Evolutionary conservation across 2,329 filamentous ascomycete genomes (phyloP), one percentile per base, ranked within the genome.

Genomic region (Cadophora malorum): DNA sequence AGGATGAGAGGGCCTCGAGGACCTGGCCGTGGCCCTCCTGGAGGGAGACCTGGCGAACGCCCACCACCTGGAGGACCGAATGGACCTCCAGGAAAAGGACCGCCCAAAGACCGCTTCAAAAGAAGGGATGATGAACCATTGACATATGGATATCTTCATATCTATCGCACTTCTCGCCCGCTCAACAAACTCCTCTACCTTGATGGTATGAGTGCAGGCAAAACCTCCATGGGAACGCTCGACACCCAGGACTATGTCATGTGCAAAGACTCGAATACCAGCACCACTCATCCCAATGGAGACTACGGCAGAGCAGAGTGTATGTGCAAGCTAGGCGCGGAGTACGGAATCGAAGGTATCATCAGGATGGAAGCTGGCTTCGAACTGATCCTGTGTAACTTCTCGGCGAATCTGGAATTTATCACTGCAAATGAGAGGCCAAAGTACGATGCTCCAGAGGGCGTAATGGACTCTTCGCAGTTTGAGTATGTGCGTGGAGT

Each of bases 291-390:
- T 50, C 53, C 47, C 14, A 10, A 12, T 1, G 80, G 79, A 55
- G 89, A 92, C 64, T 72, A 69, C 5, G 76, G 78, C 1, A 85
- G 90, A 7, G 89, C 88, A 0, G 60, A 72, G 0, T 80, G 81
- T 0, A 78, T 91, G 1, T 93, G 91, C 76, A 77, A 82, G 0
- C 72, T 90, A 10, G 82, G 85, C 10, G 77, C 55, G 67, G 77
- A 73, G 64, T 86, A 76, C 89, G 85, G 85, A 10, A 81, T 91
- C n/a, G 86, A 91, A 72, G 89, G 88, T 0, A 81, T 91, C 25
- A 78, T 92, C 1, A 84, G 90, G 12, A 89, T 89, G 83, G 90
- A 93, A 74, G 83, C 84, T 21, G 90, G 90, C 0, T 92, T 92
- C 71, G 90, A 93, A 77, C 82, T 91, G 64, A 90, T 92, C 61